These are phyloP conservation scores for Chalara sp. DNA, from an alignment of 2,329 filamentous ascomycete genomes.

Conservation along the genomic window DNA sequence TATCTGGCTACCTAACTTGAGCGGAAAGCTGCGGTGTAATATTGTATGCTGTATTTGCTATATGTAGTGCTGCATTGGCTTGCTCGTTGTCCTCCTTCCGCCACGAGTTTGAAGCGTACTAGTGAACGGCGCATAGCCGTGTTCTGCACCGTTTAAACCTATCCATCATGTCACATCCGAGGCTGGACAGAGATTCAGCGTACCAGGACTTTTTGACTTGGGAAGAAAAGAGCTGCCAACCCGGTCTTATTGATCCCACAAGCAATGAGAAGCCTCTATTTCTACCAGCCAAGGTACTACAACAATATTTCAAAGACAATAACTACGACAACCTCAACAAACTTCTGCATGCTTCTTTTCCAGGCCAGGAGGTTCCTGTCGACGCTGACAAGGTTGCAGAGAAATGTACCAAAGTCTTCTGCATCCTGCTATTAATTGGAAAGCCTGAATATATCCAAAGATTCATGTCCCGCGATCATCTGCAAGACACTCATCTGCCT, in stretches of 20 bases:
- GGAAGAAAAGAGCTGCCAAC: background rate
- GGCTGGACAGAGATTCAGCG: background rate
- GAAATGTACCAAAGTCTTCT: slow-evolving; percentile 2
- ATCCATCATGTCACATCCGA: too few species aligned
- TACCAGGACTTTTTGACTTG: background rate
- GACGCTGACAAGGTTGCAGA: background rate
- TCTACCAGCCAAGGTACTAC: background rate
- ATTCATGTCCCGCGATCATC: background rate
- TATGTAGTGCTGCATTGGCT: too few species aligned
- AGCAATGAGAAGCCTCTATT: background rate
- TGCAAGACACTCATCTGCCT: background rate
- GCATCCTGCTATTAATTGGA: slow-evolving; percentile 7
- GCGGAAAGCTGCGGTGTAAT: too few species aligned
- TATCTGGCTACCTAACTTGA: too few species aligned
- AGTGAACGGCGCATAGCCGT: too few species aligned
- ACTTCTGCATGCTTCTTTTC: background rate
- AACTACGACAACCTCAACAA: background rate
- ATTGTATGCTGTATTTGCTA: too few species aligned
- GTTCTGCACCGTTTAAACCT: too few species aligned
- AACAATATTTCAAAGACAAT: background rate
- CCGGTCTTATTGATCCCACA: background rate
- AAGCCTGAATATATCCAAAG: slow-evolving; percentile 3
- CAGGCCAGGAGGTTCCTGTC: background rate
- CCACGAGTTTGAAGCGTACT: too few species aligned
- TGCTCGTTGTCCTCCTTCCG: too few species aligned